Conservation (phyloP, 163 green algal species). For the Chlorella variabilis region DNA sequence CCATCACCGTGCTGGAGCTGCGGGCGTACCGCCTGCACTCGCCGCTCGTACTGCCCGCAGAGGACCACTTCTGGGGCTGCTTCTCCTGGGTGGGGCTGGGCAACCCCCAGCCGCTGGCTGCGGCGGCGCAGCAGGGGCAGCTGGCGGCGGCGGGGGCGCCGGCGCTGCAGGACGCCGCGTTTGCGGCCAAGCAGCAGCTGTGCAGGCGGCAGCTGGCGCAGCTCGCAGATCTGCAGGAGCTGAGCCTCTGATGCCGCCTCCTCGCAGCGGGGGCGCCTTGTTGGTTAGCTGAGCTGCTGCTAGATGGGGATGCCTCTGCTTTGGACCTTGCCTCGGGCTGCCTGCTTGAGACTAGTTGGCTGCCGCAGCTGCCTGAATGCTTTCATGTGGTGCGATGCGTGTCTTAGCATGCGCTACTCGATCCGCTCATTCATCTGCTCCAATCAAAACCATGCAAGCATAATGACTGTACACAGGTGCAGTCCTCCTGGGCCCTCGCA, state of each 20-base stretch:
- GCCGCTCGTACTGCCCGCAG: conserved; percentile 27
- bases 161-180: conserved; percentile 16
- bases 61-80: conserved; percentile 52
- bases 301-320: too few relatives aligned
- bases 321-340: too few relatives aligned
- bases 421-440: too few relatives aligned
- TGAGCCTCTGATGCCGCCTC: neutral
- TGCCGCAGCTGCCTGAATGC: too few relatives aligned
- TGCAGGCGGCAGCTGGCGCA: conserved; percentile 31
- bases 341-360: too few relatives aligned
- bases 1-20: conserved; percentile 62
- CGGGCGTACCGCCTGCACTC: conserved; percentile 32
- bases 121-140: conserved; percentile 69
- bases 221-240: conserved; percentile 22
- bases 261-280: too few relatives aligned
- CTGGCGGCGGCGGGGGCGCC: conserved; percentile 72
- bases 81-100: conserved; percentile 58
- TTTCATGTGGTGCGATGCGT: too few relatives aligned
- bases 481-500: too few relatives aligned
- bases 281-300: too few relatives aligned
- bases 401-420: too few relatives aligned
- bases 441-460: too few relatives aligned
- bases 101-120: neutral
- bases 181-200: conserved; percentile 22
- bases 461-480: too few relatives aligned